Conservation (phyloP, 176 grass and related monocot genomes). For the Cymbopogon citratus region DNA sequence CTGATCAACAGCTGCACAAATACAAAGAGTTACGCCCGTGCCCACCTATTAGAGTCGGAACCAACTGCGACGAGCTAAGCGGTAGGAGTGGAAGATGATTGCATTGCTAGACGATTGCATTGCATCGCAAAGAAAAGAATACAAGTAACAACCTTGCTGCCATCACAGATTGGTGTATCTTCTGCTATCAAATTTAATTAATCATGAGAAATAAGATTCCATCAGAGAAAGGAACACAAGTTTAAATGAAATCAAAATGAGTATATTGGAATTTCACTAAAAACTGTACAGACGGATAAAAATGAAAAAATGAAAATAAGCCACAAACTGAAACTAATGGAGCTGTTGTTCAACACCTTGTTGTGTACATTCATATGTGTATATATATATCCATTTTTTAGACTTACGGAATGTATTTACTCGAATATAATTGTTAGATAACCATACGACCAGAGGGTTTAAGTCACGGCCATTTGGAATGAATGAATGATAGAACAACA, state of each 20-base stretch:
- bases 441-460: background rate
- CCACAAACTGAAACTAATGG: background rate
- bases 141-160: background rate
- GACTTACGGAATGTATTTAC: background rate
- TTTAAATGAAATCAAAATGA: background rate
- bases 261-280: background rate
- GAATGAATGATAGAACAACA: background rate
- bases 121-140: too few relatives aligned
- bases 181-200: constrained; percentile 1
- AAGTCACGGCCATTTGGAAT: background rate
- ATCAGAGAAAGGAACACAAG: background rate
- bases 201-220: constrained; percentile 9
- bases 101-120: too few relatives aligned
- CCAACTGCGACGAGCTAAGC: too few relatives aligned
- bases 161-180: background rate
- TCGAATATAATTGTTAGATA: background rate
- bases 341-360: background rate
- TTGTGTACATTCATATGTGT: too few relatives aligned
- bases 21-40: too few relatives aligned
- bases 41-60: too few relatives aligned
- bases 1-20: too few relatives aligned
- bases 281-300: too few relatives aligned
- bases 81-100: too few relatives aligned
- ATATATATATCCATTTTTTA: background rate
- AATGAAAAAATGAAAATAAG: too few relatives aligned